Base-by-base conservation (phyloP, 257 asterid species). In the Linderniella brevidens region DNA sequence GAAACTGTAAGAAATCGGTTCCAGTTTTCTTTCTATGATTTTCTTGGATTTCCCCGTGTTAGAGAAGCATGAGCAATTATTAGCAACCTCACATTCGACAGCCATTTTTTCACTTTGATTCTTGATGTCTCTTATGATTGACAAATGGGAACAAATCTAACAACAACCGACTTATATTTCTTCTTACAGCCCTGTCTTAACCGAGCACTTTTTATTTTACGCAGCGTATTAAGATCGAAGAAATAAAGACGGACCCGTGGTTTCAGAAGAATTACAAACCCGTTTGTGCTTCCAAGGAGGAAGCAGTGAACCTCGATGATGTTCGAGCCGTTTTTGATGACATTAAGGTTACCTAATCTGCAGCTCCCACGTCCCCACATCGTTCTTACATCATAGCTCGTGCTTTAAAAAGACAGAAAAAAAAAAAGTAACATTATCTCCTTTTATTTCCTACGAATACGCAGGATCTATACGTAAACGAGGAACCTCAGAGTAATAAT, bases 401-500 rank as follows among this genome's bases (percentile, higher is more conserved):
- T 39, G 35, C 18, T 41, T 55, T n/a, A 19, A 11, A 41, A 46
- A 36, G 5, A n/a, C n/a, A n/a, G n/a, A n/a, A n/a, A n/a, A n/a
- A n/a, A 8, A 13, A 13, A 8, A 1, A n/a, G n/a, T 13, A 9
- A 8, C 48, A 44, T 41, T 4, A 13, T 32, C 13, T 41, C 32
- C 48, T 53, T 13, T 58, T 37, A 41, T 20, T 49, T 38, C 56
- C 47, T 56, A 40, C 62, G 48, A 49, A 46, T 59, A 39, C 69
- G 76, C 86, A 88, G 98, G 94, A 81, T 50, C 57, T 66, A 57
- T 85, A 55, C 69, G 96, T 90, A 50, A 78, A 64, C 58, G 94
- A 90, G 67, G 78, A 81, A 72, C 40, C 77, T 36, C 69, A 43
- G 46, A 62, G 50, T 11, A 58, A n/a, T n/a, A n/a, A 50, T 48